Conservation (phyloP, 2,329 filamentous ascomycete species). For the Fusarium longipes region DNA sequence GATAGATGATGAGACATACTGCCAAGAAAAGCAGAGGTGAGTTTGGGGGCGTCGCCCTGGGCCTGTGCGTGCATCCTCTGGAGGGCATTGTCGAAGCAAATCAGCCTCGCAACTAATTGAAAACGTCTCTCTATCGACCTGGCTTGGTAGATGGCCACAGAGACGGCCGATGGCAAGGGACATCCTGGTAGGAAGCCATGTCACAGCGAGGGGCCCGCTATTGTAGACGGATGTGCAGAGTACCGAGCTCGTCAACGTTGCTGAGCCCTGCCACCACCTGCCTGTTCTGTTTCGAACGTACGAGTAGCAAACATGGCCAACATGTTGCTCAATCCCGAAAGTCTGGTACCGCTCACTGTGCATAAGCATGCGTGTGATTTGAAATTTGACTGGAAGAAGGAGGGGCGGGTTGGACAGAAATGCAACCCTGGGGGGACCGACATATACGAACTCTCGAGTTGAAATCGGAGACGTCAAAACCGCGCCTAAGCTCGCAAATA, state of each 20-base stretch:
- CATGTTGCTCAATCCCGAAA: constrained; percentile 44
- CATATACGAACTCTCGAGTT: constrained; percentile 45
- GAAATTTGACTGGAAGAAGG: constrained; percentile 33
- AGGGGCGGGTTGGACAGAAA: constrained; percentile 22
- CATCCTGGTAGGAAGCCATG: constrained; percentile 19
- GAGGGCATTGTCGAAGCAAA: constrained; percentile 24
- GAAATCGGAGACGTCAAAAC: constrained; percentile 38
- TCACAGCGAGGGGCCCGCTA: constrained; percentile 19
- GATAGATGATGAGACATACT: constrained; percentile 38
- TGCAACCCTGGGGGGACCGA: constrained; percentile 28
- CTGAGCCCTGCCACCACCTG: constrained; percentile 29
- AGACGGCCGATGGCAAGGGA: constrained; percentile 15
- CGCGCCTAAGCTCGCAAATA: constrained; percentile 36
- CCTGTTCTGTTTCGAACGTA: constrained; percentile 40
- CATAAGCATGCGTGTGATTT: constrained; percentile 40
- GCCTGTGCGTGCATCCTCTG: constrained; percentile 18
- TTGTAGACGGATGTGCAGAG: constrained; percentile 18
- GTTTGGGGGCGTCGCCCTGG: constrained; percentile 26
- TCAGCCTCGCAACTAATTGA: constrained; percentile 27
- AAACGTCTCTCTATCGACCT: constrained; percentile 27
- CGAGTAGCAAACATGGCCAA: constrained; percentile 31
- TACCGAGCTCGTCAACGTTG: constrained; percentile 33
- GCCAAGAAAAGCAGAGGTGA: constrained; percentile 12
- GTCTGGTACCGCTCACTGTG: constrained; percentile 49
- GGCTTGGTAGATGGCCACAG: constrained; percentile 12